These are phyloP conservation scores for Tubosaeta brunneosetosa DNA, from an alignment of 768 basidiomycete genomes.

Conservation along the genomic window DNA sequence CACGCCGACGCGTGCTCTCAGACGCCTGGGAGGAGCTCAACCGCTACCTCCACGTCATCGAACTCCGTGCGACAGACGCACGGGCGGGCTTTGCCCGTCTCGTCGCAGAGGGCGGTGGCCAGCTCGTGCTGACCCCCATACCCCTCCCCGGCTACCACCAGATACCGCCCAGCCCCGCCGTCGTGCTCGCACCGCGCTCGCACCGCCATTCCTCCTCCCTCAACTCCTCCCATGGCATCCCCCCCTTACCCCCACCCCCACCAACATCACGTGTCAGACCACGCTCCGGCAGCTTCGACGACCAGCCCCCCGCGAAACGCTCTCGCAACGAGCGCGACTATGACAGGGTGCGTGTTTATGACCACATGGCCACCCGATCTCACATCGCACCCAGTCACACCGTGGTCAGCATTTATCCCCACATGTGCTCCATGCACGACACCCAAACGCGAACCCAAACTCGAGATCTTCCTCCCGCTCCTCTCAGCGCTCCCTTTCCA, in stretches of 20 bases:
- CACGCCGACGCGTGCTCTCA: constrained; percentile 39
- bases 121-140: constrained; percentile 36
- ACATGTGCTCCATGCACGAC: constrained; percentile 15
- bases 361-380: neutral
- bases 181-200: constrained; percentile 25
- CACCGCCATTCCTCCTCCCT: constrained; percentile 22
- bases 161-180: constrained; percentile 19
- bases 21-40: constrained; percentile 51
- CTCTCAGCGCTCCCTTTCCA: constrained; percentile 31
- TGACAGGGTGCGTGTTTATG: constrained; percentile 13
- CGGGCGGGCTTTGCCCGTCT: constrained; percentile 44
- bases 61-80: constrained; percentile 46
- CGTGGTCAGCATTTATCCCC: constrained; percentile 15
- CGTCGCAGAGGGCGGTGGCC: constrained; percentile 42
- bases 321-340: constrained; percentile 37
- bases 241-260: constrained; percentile 39
- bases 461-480: constrained; percentile 36
- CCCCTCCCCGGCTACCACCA: constrained; percentile 25
- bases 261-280: constrained; percentile 35
- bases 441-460: constrained; percentile 9
- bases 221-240: constrained; percentile 29
- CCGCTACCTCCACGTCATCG: constrained; percentile 42
- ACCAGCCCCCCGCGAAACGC: constrained; percentile 50
- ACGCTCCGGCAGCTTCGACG: constrained; percentile 42
- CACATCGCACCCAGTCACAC: constrained; percentile 13